Base-by-base conservation (phyloP, 345 rosid species). In the Adansonia digitata region DNA sequence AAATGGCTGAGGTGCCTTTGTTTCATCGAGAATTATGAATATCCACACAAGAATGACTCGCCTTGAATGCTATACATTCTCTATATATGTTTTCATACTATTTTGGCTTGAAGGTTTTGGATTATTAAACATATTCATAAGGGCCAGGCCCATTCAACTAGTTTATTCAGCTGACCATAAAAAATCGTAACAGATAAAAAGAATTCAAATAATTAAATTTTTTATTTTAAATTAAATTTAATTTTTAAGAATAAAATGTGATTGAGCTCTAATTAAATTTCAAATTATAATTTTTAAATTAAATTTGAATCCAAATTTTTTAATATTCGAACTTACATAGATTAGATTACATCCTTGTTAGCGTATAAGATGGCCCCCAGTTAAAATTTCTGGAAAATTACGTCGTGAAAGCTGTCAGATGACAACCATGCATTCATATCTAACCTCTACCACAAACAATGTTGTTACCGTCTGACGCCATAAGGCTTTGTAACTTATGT, bases 331-430 rank as follows among this genome's bases (percentile, higher is more conserved):
- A n/a, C n/a, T n/a, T n/a, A n/a, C n/a, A n/a, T n/a, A n/a, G n/a
- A n/a, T n/a, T n/a, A n/a, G n/a, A n/a, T n/a, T n/a, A n/a, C n/a
- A n/a, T n/a, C n/a, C n/a, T n/a, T n/a, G n/a, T n/a, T n/a, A n/a
- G n/a, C n/a, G n/a, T 27, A 14, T 26, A 15, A 17, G 37, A 27
- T 20, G 49, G 20, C 29, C 12, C 10, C 4, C 70, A 63, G n/a
- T n/a, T 79, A 69, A 74, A 65, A 1, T 31, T 49, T 68, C 39
- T 56, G 13, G 69, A 73, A 83, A 66, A 22, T 24, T 6, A 39
- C 15, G 46, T 27, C n/a, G 37, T 35, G 31, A 70, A 76, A 74
- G 75, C 81, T 83, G 83, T n/a, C n/a, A n/a, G n/a, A n/a, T n/a
- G n/a, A n/a, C n/a, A n/a, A n/a, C n/a, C n/a, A n/a, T n/a, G n/a